phyloP scores from a whole-genome alignment of 2,329 filamentous ascomycete species.

The Colletotrichum eleusines region DNA sequence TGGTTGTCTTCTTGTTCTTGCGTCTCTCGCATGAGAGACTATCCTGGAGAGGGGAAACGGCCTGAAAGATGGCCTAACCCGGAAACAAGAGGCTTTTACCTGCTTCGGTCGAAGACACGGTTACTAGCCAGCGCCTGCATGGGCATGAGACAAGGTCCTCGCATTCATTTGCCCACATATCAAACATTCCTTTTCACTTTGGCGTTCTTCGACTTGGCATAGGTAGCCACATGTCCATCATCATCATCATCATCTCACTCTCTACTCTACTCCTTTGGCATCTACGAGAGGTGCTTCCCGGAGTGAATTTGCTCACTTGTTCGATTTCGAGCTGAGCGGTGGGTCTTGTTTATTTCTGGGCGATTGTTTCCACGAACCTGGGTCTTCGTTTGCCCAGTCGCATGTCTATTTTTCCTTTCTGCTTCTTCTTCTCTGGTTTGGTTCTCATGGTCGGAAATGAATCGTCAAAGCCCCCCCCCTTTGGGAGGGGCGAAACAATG shows the following conservation, averaged over 20 bases:
- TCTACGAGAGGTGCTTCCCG: neutral
- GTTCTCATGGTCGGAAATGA: neutral
- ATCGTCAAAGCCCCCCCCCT: neutral
- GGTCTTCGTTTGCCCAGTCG: neutral
- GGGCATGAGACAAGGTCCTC: constrained; percentile 19
- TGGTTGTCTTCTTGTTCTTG: neutral
- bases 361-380: neutral
- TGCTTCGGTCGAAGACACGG: neutral
- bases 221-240: neutral
- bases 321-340: neutral
- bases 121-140: neutral
- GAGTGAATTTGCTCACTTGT: neutral
- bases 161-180: neutral
- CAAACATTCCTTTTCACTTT: neutral
- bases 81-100: neutral
- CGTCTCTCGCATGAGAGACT: neutral
- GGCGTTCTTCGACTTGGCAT: neutral
- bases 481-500: too few species aligned
- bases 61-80: constrained; percentile 2
- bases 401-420: neutral
- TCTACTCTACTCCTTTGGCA: neutral
- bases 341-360: neutral
- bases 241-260: neutral
- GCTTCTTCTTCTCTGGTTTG: neutral
- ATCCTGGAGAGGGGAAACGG: neutral